Conservation (phyloP, 495 filamentous ascomycete species). For the Penicillium nucicola region DNA sequence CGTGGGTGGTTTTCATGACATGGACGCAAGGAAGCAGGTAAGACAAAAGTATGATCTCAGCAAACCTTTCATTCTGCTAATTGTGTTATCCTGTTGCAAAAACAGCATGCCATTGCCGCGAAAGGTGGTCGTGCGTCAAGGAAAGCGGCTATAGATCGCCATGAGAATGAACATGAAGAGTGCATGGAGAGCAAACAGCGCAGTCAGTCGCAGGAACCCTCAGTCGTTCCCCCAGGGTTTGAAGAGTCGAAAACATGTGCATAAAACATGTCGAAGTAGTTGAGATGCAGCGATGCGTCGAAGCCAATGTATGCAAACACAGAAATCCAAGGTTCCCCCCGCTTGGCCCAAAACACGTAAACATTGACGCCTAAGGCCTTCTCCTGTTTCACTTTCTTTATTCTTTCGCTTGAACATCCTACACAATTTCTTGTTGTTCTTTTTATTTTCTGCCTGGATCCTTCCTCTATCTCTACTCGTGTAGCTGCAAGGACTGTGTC, state of each 20-base stretch:
- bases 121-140: constrained; percentile 47
- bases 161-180: constrained; percentile 6
- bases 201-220: constrained; percentile 13
- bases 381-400: constrained; percentile 6
- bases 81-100: neutral
- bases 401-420: constrained; percentile 1
- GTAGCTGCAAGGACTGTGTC: neutral
- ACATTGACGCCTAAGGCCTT: constrained; percentile 21
- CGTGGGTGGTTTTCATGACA: constrained; percentile 26
- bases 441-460: constrained; percentile 5
- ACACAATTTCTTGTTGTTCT: constrained; percentile 18
- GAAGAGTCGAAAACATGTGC: constrained; percentile 22
- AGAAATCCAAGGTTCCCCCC: neutral
- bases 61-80: neutral
- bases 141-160: constrained; percentile 8
- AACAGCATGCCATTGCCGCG: constrained; percentile 45
- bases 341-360: constrained; percentile 27
- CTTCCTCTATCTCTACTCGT: neutral
- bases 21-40: constrained; percentile 50
- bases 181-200: neutral
- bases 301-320: neutral
- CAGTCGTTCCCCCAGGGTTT: constrained; percentile 21
- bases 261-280: neutral
- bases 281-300: neutral
- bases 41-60: neutral